These are phyloP conservation scores for Selaginella moellendorffii DNA, from an alignment of 75 land plant genomes.

Conservation along the genomic window DNA sequence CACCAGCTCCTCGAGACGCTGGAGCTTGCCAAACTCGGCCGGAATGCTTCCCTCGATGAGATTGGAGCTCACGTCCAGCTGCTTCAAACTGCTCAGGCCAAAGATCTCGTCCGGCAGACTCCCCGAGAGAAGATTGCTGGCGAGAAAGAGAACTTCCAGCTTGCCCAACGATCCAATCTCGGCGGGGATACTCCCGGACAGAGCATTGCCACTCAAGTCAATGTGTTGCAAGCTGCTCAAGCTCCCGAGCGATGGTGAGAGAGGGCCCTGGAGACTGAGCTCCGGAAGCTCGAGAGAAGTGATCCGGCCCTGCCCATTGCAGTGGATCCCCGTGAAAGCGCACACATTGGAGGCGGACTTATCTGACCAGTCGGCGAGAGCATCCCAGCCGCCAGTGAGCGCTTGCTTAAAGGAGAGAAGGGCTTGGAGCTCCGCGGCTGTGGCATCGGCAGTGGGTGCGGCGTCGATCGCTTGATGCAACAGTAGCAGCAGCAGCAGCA, in stretches of 20 bases:
- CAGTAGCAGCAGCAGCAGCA: neutral
- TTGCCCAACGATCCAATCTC: slow-evolving; percentile 24
- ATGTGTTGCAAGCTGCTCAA: neutral
- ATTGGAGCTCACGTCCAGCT: slow-evolving; percentile 36
- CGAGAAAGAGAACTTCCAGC: slow-evolving; percentile 47
- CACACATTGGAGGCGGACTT: neutral
- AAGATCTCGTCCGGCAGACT: slow-evolving; percentile 13
- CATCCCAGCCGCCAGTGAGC: neutral
- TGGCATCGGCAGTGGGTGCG: too few relatives aligned
- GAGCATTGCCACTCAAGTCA: slow-evolving; percentile 11
- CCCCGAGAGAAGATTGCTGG: slow-evolving; percentile 28
- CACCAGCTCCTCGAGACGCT: slow-evolving; percentile 27
- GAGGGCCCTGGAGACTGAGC: neutral
- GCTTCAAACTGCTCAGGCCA: slow-evolving; percentile 12
- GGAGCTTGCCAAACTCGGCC: slow-evolving; percentile 35
- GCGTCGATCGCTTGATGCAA: too few relatives aligned
- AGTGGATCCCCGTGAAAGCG: neutral
- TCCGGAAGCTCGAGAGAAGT: neutral
- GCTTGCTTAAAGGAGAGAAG: neutral
- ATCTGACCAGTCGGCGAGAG: neutral
- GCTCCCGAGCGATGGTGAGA: neutral
- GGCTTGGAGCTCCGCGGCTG: too few relatives aligned
- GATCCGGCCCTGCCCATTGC: neutral
- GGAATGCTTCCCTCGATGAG: slow-evolving; percentile 34
- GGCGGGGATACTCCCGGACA: slow-evolving; percentile 14